Evolutionary conservation across 768 basidiomycete species (phyloP).

Genomic region (Mycena vitilis): DNA sequence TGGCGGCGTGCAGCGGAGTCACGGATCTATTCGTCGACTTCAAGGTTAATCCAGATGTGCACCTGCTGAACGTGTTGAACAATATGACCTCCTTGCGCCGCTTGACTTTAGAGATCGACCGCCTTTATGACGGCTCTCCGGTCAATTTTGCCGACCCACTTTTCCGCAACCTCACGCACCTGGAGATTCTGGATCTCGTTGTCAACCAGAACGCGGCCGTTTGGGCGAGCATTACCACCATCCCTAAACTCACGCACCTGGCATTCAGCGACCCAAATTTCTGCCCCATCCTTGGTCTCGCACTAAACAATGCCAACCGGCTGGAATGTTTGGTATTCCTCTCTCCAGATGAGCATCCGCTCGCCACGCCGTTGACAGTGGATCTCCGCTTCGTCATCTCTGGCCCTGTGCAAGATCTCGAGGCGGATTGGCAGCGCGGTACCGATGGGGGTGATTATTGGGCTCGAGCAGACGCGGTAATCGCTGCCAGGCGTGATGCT

Average conservation of each 20-base stretch:
- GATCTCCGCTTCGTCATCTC: background rate
- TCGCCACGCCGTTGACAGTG: background rate
- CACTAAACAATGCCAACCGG: background rate
- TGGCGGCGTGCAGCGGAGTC: background rate
- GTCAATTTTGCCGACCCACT: background rate
- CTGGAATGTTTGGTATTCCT: slow-evolving; percentile 2
- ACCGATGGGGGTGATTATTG: slow-evolving; percentile 1
- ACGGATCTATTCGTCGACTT: background rate
- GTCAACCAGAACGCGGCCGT: background rate
- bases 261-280: slow-evolving; percentile 1
- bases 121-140: background rate
- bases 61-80: background rate
- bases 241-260: slow-evolving; percentile 14
- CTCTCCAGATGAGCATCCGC: background rate
- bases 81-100: slow-evolving; percentile 2
- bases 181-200: slow-evolving; percentile 1
- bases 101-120: slow-evolving; percentile 1
- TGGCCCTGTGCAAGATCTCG: background rate
- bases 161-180: slow-evolving; percentile 12
- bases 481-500: background rate
- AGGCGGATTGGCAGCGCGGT: slow-evolving; percentile 1
- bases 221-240: background rate
- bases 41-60: background rate
- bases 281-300: background rate
- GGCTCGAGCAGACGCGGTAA: background rate